Base-by-base conservation (phyloP, 371 early-diverging fungal species). In the Sporodiniella umbellata region DNA sequence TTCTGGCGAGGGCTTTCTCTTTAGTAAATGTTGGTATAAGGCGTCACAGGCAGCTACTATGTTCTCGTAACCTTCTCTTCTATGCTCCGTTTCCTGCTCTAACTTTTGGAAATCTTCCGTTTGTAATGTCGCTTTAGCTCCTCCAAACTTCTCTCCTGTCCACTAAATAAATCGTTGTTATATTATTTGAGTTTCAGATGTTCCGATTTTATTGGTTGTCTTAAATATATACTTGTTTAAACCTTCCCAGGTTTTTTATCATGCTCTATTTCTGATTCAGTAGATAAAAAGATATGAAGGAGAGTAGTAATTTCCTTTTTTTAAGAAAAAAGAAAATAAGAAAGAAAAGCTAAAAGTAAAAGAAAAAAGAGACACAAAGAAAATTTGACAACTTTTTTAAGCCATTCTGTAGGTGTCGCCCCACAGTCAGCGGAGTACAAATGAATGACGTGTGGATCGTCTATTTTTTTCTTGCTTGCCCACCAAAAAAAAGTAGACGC, bases 201-300 rank as follows among this genome's bases (percentile, higher is more conserved):
- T 19, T 23, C 4, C 10, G 24, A 33, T 11, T 22, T 7, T 37
- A 12, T 35, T 39, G 6, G 38, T 39, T 30, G 15, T 43, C 25
- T 26, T 47, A 19, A 14, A 12, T 7, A 14, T 55, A 45, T 66
- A 80, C 85, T 80, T 85, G 88, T 52, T 80, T 83, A 45, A 85
- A 65, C 65, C 85, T 83, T 33, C 86, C 86, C 42, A 85, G 67
- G 59, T 85, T 87, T 60, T 85, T 87, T 44, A 75, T 81, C 82
- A 79, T 81, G 35, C 21, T 22, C 35, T 14, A 30, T 45, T 28
- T 30, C 45, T 31, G 14, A 31, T n/a, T n/a, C n/a, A n/a, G n/a
- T n/a, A n/a, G n/a, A n/a, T n/a, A n/a, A n/a, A 31, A 14, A 14
- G 33, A 31, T 31, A 31, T 8, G 33, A 31, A 31, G 14, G 14